Conservation (phyloP, 176 grass and related monocot species). For the Triticum urartu region DNA sequence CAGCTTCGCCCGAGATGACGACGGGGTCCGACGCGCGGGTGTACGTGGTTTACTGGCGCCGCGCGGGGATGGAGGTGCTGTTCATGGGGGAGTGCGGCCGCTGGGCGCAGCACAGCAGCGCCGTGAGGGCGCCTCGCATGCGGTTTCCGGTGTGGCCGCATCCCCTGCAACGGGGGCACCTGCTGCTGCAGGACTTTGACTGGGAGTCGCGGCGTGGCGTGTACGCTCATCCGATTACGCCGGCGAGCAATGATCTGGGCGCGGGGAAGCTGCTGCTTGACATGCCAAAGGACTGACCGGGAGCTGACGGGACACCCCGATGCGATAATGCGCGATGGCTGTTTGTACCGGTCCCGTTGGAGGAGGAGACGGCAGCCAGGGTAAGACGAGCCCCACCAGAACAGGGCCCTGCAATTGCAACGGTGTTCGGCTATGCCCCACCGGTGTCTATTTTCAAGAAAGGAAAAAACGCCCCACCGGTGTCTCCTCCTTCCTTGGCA, state of each 20-base stretch:
- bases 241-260: background rate
- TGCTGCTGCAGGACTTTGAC: background rate
- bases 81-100: background rate
- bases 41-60: background rate
- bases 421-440: background rate
- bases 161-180: constrained; percentile 1
- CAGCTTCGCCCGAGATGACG: too few relatives aligned
- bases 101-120: background rate
- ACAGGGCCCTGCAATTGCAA: background rate
- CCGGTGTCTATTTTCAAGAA: background rate
- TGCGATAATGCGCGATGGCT: background rate
- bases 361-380: background rate
- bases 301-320: background rate
- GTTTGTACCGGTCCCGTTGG: background rate
- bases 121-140: background rate
- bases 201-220: background rate
- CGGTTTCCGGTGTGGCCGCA: background rate
- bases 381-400: background rate
- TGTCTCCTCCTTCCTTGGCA: background rate
- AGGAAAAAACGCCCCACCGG: background rate
- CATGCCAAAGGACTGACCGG: too few relatives aligned
- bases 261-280: background rate
- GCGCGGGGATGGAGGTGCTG: background rate
- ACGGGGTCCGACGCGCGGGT: background rate
- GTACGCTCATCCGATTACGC: background rate